Evolutionary conservation across 495 filamentous ascomycete genomes (phyloP).

Genomic region (Penicillium pulvis): DNA sequence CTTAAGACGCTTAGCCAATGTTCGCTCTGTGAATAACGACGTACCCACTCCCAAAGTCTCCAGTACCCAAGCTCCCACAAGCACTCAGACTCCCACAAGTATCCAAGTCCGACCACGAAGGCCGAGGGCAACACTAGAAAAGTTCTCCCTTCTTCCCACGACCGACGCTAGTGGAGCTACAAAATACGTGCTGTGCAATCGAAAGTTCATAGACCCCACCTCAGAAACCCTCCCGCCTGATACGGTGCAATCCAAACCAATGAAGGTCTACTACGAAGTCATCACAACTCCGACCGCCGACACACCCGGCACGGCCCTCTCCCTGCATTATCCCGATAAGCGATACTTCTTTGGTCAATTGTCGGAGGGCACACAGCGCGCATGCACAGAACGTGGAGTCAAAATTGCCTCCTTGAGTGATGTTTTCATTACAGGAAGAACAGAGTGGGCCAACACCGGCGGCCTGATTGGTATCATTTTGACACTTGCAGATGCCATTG

Average conservation of each 20-base stretch:
- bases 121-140: conserved; percentile 2
- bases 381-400: conserved; percentile 63
- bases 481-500: conserved; percentile 68
- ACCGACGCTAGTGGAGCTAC: not conserved
- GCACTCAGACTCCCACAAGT: not conserved
- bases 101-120: not conserved
- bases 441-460: conserved; percentile 74
- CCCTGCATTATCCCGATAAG: conserved; percentile 75
- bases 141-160: conserved; percentile 16
- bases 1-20: not conserved
- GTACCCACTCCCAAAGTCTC: not conserved
- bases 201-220: conserved; percentile 12
- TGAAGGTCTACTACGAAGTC: conserved; percentile 73
- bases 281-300: conserved; percentile 86
- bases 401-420: conserved; percentile 63
- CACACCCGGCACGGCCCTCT: conserved; percentile 75
- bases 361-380: conserved; percentile 84
- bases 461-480: conserved; percentile 84
- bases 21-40: not conserved
- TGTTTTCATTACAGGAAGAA: conserved; percentile 77
- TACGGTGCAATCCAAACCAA: conserved; percentile 35
- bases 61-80: not conserved
- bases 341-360: conserved; percentile 88
- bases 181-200: conserved; percentile 34
- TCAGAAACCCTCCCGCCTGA: conserved; percentile 4